phyloP scores from a whole-genome alignment of 176 grass and related monocot genomes.

The Musa itinerans region DNA sequence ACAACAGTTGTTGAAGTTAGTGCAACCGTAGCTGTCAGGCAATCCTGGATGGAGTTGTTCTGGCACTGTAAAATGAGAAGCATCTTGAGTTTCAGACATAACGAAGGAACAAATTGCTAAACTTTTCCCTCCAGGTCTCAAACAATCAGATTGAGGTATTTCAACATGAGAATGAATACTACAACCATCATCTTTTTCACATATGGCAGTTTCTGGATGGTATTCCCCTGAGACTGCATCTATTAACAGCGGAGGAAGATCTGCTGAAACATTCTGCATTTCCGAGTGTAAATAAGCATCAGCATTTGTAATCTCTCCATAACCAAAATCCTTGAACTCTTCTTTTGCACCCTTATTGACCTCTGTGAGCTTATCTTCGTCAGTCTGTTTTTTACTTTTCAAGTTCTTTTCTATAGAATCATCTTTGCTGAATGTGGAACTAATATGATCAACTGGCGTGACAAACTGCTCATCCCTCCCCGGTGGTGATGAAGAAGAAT shows the following conservation, averaged over 20 bases:
- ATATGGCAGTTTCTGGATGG: conserved; percentile 19
- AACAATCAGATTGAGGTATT: conserved; percentile 19
- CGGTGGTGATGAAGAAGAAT: conserved; percentile 3
- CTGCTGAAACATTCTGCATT: background rate
- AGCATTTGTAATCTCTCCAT: background rate
- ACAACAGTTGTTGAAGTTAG: background rate
- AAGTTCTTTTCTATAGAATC: conserved; percentile 13
- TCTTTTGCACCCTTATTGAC: conserved; percentile 3
- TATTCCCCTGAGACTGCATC: conserved; percentile 25
- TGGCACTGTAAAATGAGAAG: conserved; percentile 17
- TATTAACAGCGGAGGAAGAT: background rate
- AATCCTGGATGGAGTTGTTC: conserved; percentile 27
- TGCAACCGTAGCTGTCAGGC: conserved; percentile 22
- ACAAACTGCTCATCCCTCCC: background rate
- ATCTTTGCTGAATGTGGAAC: background rate
- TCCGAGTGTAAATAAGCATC: conserved; percentile 2
- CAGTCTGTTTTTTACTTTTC: conserved; percentile 15
- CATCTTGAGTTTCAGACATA: conserved; percentile 28
- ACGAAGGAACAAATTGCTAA: conserved; percentile 11
- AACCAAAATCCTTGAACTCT: background rate
- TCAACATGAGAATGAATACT: conserved; percentile 13
- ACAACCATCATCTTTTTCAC: conserved; percentile 29
- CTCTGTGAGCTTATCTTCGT: conserved; percentile 8
- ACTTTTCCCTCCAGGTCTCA: conserved; percentile 17
- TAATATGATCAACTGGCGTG: background rate